phyloP scores from a whole-genome alignment of 352 stramenopile genomes.

The Aphanomyces cochlioides region DNA sequence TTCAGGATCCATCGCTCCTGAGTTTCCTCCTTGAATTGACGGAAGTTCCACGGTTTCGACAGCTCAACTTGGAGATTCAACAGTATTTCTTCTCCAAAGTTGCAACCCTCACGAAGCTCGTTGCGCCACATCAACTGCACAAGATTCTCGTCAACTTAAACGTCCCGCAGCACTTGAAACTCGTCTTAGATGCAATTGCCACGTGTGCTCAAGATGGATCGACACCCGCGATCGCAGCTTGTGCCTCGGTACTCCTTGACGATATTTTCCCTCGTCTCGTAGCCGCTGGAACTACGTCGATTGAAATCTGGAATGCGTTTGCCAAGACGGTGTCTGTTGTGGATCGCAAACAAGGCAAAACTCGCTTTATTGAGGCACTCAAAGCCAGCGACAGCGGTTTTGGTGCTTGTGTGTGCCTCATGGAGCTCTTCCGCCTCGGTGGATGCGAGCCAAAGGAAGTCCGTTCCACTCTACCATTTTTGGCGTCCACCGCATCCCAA shows the following conservation, averaged over 20 bases:
- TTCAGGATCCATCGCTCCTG: constrained; percentile 26
- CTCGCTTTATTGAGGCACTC: neutral
- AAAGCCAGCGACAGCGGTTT: neutral
- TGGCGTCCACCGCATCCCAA: neutral
- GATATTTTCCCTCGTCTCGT: constrained; percentile 10
- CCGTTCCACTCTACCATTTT: constrained; percentile 2
- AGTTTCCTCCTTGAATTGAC: constrained; percentile 28
- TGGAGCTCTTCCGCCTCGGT: constrained; percentile 8
- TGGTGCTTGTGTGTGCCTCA: constrained; percentile 6
- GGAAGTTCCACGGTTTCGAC: constrained; percentile 8
- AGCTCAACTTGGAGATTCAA: constrained; percentile 4
- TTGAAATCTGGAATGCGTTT: neutral
- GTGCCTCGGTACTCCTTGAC: constrained; percentile 9
- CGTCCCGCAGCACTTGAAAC: neutral
- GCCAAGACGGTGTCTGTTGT: constrained; percentile 3
- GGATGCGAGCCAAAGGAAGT: constrained; percentile 15
- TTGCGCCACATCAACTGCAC: constrained; percentile 18
- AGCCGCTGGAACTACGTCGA: neutral
- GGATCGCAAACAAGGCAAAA: constrained; percentile 9
- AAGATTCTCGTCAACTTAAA: constrained; percentile 13
- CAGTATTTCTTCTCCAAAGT: constrained; percentile 3
- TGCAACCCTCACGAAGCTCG: constrained; percentile 11
- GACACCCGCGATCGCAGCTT: neutral
- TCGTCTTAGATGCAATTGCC: neutral
- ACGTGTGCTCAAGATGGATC: neutral